A percentile compares a stretch with the other conserved stretches of the same genome.
Evolutionary conservation across 139 green algal genomes (phyloP).

Genomic region (Pseudopediastrum boryanum): DNA sequence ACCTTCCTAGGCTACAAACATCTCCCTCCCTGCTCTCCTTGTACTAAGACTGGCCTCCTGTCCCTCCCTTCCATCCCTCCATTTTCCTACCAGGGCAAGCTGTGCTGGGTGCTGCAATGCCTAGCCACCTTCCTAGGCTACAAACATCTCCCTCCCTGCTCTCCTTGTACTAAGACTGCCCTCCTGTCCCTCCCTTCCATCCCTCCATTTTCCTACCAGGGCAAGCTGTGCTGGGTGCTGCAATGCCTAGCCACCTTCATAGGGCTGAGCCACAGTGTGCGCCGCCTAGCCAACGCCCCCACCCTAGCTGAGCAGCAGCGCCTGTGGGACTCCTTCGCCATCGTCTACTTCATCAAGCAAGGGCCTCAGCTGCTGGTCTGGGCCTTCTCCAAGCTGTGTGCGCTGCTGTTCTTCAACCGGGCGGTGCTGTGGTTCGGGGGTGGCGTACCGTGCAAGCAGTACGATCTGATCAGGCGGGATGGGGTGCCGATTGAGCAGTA

Average conservation of each 20-base stretch:
- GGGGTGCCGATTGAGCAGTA: slow-evolving; percentile 88
- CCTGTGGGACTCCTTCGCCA: slow-evolving; percentile 76
- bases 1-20: slow-evolving; percentile 56
- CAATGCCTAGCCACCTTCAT: slow-evolving; percentile 52
- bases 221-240: slow-evolving; percentile 82
- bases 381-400: slow-evolving; percentile 65
- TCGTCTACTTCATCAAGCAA: slow-evolving; percentile 70
- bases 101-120: slow-evolving; percentile 75
- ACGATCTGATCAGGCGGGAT: slow-evolving; percentile 89
- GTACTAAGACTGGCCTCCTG: too few relatives aligned
- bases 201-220: too few relatives aligned
- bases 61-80: too few relatives aligned
- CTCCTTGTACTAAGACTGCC: too few relatives aligned
- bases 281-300: slow-evolving; percentile 72
- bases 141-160: too few relatives aligned
- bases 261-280: slow-evolving; percentile 61
- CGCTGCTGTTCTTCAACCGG: slow-evolving; percentile 65
- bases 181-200: too few relatives aligned
- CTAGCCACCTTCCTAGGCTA: slow-evolving; percentile 54
- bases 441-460: slow-evolving; percentile 94
- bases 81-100: too few relatives aligned
- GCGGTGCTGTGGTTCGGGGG: slow-evolving; percentile 92
- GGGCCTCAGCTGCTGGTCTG: slow-evolving; percentile 71
- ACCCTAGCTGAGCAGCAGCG: slow-evolving; percentile 77
- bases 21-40: too few relatives aligned